A percentile compares a stretch with the other conserved stretches of the same genome.
Conservation (phyloP, 371 early-diverging fungal species). For the Phascolomyces articulosus region DNA sequence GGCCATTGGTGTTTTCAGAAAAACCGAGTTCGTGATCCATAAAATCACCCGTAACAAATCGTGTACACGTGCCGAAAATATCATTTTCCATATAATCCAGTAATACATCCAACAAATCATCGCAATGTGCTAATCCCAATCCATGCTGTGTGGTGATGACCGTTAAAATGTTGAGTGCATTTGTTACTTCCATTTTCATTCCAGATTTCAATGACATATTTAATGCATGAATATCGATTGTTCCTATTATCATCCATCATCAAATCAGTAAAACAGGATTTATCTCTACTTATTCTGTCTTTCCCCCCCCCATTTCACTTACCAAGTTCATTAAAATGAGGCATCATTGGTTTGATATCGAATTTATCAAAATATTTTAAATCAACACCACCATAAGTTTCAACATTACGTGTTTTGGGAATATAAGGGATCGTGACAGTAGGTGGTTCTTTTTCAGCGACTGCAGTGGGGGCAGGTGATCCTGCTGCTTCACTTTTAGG, state of each 20-base stretch:
- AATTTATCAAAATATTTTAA: conserved; percentile 66
- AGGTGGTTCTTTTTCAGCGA: not conserved
- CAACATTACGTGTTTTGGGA: conserved; percentile 58
- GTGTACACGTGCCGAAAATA: conserved; percentile 31
- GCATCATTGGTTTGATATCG: conserved; percentile 58
- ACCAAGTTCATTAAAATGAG: conserved; percentile 63
- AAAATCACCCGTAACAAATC: conserved; percentile 14
- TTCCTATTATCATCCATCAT: conserved; percentile 36
- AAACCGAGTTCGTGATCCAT: not conserved
- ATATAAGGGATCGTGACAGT: conserved; percentile 32
- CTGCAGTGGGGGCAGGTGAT: conserved; percentile 15
- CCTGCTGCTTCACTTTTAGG: conserved; percentile 3
- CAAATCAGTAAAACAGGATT: not conserved
- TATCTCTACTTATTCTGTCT: too few species aligned
- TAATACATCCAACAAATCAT: conserved; percentile 57
- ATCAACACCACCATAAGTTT: conserved; percentile 78
- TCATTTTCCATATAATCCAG: conserved; percentile 54
- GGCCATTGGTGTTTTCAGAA: not conserved
- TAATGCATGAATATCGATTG: conserved; percentile 75
- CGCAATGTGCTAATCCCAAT: conserved; percentile 46
- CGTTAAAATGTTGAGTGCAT: conserved; percentile 73
- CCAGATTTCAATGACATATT: conserved; percentile 79
- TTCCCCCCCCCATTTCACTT: too few species aligned
- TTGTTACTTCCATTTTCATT: conserved; percentile 71
- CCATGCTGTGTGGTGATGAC: conserved; percentile 48